Evolutionary conservation across 2,329 filamentous ascomycete genomes (phyloP).

Genomic region (Acarospora socialis): DNA sequence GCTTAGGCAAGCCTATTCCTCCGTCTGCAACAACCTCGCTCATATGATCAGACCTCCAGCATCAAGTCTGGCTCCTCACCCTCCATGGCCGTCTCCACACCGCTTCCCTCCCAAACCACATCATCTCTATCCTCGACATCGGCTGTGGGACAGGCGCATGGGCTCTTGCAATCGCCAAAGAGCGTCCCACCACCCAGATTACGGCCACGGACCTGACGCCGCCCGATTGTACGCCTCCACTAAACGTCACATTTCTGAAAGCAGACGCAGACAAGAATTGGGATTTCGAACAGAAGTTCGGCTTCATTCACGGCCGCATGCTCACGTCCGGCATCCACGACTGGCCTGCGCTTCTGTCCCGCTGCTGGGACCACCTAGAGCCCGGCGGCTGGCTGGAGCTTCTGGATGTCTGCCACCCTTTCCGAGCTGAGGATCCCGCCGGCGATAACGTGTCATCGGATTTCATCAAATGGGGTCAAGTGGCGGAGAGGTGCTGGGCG

Average conservation of each 20-base stretch:
- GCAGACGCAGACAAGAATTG: conserved; percentile 15
- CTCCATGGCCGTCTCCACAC: too few relatives aligned
- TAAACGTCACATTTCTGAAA: conserved; percentile 5
- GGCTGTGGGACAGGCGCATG: conserved; percentile 11
- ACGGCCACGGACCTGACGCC: neutral
- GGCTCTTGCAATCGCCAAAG: conserved; percentile 6
- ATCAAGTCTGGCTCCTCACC: too few relatives aligned
- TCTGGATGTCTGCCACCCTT: neutral
- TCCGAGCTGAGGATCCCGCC: too few relatives aligned
- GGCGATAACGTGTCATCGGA: too few relatives aligned
- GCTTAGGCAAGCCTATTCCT: too few relatives aligned
- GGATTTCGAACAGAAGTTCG: conserved; percentile 43
- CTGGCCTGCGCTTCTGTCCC: conserved; percentile 2
- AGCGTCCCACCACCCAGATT: conserved; percentile 4
- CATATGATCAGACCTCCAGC: too few relatives aligned
- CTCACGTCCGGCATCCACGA: conserved; percentile 5
- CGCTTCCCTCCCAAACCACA: neutral
- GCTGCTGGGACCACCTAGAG: conserved; percentile 4
- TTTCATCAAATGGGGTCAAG: too few relatives aligned
- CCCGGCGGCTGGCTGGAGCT: conserved; percentile 8
- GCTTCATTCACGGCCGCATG: conserved; percentile 27
- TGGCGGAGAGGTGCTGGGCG: too few relatives aligned
- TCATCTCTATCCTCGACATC: conserved; percentile 7
- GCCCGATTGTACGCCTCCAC: neutral
- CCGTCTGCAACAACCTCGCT: too few relatives aligned